Evolutionary conservation across 495 filamentous ascomycete species (phyloP), one percentile per base, ranked within the genome.

Genomic region (Talaromyces nanjingensis): DNA sequence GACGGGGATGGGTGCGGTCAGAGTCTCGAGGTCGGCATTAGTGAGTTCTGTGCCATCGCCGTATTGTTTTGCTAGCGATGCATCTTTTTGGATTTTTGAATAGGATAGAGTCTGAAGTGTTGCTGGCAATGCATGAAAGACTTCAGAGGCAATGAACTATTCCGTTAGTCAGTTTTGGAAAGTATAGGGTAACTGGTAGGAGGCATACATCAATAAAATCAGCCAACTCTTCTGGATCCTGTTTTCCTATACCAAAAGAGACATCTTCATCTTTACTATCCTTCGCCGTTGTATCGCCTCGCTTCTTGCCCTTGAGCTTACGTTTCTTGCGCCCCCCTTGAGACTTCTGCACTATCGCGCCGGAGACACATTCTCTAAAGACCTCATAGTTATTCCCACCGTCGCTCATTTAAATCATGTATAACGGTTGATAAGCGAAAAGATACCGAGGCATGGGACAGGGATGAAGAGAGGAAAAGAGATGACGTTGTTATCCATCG

Each of bases 111-210:
- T 77, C 69, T 85, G 83, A 2, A 94, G 79, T 24, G 77, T 67
- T 0, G 58, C 7, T 2, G 89, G 89, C 31, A 94, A 82, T 55
- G 79, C 75, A 34, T 76, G 66, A 79, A 91, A 96, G 64, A 86
- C 83, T 70, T 89, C 84, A 27, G 76, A 71, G 12, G 89, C 85
- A 63, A 93, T 81, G 79, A 92, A 93, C 81, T 91, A 76, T 63
- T 55, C 12, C 57, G 57, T 64, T 64, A 25, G 59, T 25, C 37
- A n/a, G 31, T 62, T 34, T 52, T 45, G 27, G 27, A 1, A 3
- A 27, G 4, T 27, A 27, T 27, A 27, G 0, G 3, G 27, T 55
- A 22, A 29, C 33, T n/a, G 12, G 29, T n/a, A 6, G 37, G 1
- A 31, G 2, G 66, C 65, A 56, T 79, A 85, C 84, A 66, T 87